Evolutionary conservation across 2,329 filamentous ascomycete genomes (phyloP), one percentile per base, ranked within the genome.

Genomic region (Aspergillus persii): DNA sequence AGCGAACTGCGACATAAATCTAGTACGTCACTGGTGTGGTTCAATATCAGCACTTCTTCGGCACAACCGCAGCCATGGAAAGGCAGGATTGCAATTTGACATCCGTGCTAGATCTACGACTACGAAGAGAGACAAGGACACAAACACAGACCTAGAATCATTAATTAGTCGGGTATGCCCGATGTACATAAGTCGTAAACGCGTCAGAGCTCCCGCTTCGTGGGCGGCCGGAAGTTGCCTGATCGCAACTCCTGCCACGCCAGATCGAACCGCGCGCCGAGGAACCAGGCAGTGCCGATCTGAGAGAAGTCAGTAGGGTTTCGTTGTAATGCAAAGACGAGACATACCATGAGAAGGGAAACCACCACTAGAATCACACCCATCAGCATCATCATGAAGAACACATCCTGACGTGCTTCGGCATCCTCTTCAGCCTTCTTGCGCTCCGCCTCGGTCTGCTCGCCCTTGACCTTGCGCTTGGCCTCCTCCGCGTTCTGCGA

Each of bases 81-180:
- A 75, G 79, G 87, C 88, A 86, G 86, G 83, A 89, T 94, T 95
- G 93, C 87, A 97, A 96, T 96, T 96, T 96, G 92, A 97, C 92
- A 96, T 96, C 91, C 89, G 91, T 96, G 93, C 93, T 94, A 79
- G 66, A 30, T 39, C 12, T 41, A 41, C 36, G 15, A 5, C 5
- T 31, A 8, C 5, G 30, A 31, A 31, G 18, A 23, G 18, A 23
- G 18, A 23, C 18, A 23, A 23, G 18, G 18, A 23, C 18, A 23
- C 18, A 23, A 23, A 23, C 18, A 23, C 18, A 31, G 30, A 31
- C 30, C 30, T 31, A 5, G 8, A 31, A 31, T 41, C 36, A 41
- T 41, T 41, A 41, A 41, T 41, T 41, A 41, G n/a, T n/a, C 33
- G 11, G 33, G 33, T 41, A 41, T 41, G 15, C 36, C 12, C 12